Conservation (phyloP, 176 grass and related monocot species). For the Phyllostachys edulis region DNA sequence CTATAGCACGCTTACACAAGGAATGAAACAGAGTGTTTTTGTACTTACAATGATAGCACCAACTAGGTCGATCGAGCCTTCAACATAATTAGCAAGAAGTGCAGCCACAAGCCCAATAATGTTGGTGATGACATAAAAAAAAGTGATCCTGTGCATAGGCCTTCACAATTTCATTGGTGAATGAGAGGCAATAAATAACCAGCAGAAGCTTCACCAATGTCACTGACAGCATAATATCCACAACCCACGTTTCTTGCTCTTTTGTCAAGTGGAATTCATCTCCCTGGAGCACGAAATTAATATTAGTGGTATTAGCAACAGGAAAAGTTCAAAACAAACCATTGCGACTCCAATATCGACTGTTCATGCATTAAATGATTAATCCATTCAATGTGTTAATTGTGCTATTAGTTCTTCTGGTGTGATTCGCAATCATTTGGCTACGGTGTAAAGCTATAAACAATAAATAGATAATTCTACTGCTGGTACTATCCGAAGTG, state of each 20-base stretch:
- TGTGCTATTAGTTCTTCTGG: not conserved
- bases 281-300: slow-evolving; percentile 27
- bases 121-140: slow-evolving; percentile 74
- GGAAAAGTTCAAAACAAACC: not conserved
- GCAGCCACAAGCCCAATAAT: slow-evolving; percentile 58
- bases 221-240: slow-evolving; percentile 68
- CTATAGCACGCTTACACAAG: not conserved
- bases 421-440: not conserved
- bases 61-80: slow-evolving; percentile 56
- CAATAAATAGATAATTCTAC: not conserved
- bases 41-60: slow-evolving; percentile 74
- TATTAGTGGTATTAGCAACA: not conserved
- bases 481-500: not conserved
- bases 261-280: slow-evolving; percentile 63
- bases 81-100: slow-evolving; percentile 59
- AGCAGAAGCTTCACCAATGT: slow-evolving; percentile 67
- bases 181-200: slow-evolving; percentile 54
- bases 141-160: slow-evolving; percentile 74
- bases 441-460: not conserved
- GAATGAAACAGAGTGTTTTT: not conserved
- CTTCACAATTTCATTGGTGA: slow-evolving; percentile 74
- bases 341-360: not conserved
- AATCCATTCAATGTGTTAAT: not conserved
- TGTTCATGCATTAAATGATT: not conserved
- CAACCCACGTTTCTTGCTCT: slow-evolving; percentile 64